Conservation (phyloP, 2,329 filamentous ascomycete genomes). For the Pseudocercospora pini-densiflorae region DNA sequence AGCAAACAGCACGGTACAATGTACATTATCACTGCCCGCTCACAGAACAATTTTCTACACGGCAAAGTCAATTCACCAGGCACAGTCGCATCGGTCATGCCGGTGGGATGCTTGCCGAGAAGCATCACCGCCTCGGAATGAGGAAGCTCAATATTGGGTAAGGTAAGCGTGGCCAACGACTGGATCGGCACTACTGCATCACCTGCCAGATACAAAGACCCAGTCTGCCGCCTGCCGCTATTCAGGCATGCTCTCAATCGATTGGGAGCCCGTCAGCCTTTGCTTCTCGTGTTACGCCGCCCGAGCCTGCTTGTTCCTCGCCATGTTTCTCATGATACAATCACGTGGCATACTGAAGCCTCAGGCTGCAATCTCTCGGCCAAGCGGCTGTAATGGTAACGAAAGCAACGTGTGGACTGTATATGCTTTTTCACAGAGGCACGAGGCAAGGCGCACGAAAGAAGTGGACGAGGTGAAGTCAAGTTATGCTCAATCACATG, state of each 20-base stretch:
- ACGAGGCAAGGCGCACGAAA: not conserved
- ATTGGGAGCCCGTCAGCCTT: not conserved
- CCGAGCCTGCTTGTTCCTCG: not conserved
- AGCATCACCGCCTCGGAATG: not conserved
- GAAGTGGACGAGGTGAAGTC: not conserved
- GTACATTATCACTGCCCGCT: not conserved
- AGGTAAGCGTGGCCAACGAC: not conserved
- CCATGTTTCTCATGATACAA: not conserved
- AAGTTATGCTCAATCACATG: no score
- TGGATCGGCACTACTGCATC: slow-evolving; percentile 8
- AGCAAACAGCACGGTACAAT: not conserved
- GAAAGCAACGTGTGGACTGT: no score
- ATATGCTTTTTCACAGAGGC: no score
- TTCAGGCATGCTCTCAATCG: not conserved
- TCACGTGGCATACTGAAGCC: not conserved
- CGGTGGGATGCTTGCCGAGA: not conserved
- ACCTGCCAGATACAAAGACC: not conserved
- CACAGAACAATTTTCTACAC: not conserved
- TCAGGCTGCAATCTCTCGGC: not conserved
- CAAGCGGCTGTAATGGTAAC: no score
- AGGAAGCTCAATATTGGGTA: not conserved
- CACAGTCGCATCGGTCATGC: not conserved
- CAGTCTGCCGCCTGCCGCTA: not conserved
- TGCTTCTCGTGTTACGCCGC: not conserved
- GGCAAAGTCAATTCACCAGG: not conserved